Percentiles rank a stretch among this genome's conserved stretches.
Conservation (phyloP, 2,329 filamentous ascomycete genomes). For the Capronia americana region DNA sequence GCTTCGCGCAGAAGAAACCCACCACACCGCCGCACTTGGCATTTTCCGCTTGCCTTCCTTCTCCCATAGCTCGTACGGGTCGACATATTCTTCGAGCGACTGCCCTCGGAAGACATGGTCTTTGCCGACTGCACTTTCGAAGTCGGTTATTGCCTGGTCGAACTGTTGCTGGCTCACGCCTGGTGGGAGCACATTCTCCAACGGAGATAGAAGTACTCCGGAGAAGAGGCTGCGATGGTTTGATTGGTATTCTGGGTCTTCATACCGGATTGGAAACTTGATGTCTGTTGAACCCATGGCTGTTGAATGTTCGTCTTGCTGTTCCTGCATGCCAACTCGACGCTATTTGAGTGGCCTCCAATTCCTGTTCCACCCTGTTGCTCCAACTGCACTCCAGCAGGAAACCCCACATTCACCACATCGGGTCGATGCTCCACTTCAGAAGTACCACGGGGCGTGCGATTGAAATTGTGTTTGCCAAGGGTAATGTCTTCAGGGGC, state of each 20-base stretch:
- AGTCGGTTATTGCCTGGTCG: slow-evolving; percentile 22
- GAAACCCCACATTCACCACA: slow-evolving; percentile 11
- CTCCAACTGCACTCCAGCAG: not conserved
- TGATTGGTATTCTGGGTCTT: slow-evolving; percentile 33
- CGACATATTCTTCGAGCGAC: slow-evolving; percentile 32
- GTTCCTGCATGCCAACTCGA: not conserved
- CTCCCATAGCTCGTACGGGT: slow-evolving; percentile 34
- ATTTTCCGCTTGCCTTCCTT: slow-evolving; percentile 31
- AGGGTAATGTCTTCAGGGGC: not conserved
- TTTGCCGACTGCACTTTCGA: slow-evolving; percentile 24
- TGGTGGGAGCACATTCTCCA: slow-evolving; percentile 28
- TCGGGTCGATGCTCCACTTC: not conserved
- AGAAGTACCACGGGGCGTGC: not conserved
- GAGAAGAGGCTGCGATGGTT: slow-evolving; percentile 27
- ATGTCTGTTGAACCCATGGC: slow-evolving; percentile 21
- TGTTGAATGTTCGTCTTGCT: not conserved
- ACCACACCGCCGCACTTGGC: slow-evolving; percentile 34
- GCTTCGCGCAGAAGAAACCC: not conserved
- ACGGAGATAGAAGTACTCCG: slow-evolving; percentile 17
- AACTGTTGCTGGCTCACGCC: slow-evolving; percentile 28
- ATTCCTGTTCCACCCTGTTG: not conserved
- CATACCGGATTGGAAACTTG: slow-evolving; percentile 27
- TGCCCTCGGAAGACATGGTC: slow-evolving; percentile 21
- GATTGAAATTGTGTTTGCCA: not conserved
- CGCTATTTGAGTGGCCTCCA: slow-evolving; percentile 6